Base-by-base conservation (phyloP, 2,329 filamentous ascomycete species). In the Cercospora brassicicola region DNA sequence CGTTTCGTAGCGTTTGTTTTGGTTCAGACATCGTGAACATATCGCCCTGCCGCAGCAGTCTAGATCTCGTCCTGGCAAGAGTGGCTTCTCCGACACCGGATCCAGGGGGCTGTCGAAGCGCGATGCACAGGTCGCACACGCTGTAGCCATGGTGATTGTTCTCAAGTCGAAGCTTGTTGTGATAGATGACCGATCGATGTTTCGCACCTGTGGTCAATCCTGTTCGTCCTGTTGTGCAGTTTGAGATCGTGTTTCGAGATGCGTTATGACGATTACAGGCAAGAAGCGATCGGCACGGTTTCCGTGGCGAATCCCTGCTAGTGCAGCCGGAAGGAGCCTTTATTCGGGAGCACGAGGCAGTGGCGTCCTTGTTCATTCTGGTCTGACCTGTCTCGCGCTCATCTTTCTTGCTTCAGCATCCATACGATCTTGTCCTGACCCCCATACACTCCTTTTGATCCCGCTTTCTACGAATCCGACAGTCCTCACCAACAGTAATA, bases 1-100 rank as follows among this genome's bases (percentile, higher is more conserved):
- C 42, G 83, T 81, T 63, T 85, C 85, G 79, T 92, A 93, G 48
- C 91, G 88, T 31, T 84, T 81, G 76, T 93, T 93, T 57, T 86
- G 89, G 76, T 86, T 81, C 73, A 92, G 86, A 79, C 91, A 94
- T 69, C 82, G 83, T 15, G 88, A 87, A 79, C 91, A 95, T 75
- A 94, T 91, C 45, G 88, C 82, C 64, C 91, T 86, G 55, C 82
- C 82, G 78, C 91, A 94, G 78, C 92, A 94, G 36, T 85, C 84
- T 31, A 93, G 82, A 69, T 84, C 82, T 62, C 90, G 86, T 75
- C 90, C 86, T 59, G 84, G 82, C 28, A 86, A 83, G 2, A 86
- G 80, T 13, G 86, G 84, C 76, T 90, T 91, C 81, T 90, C 89
- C 45, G 82, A 71, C 33, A 67, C 33, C 23, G 75, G 72, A 67